Percentiles rank a stretch among this genome's conserved stretches.
These are phyloP conservation scores for Xylaria sp. DNA, from an alignment of 2,329 filamentous ascomycete genomes.

Conservation along the genomic window DNA sequence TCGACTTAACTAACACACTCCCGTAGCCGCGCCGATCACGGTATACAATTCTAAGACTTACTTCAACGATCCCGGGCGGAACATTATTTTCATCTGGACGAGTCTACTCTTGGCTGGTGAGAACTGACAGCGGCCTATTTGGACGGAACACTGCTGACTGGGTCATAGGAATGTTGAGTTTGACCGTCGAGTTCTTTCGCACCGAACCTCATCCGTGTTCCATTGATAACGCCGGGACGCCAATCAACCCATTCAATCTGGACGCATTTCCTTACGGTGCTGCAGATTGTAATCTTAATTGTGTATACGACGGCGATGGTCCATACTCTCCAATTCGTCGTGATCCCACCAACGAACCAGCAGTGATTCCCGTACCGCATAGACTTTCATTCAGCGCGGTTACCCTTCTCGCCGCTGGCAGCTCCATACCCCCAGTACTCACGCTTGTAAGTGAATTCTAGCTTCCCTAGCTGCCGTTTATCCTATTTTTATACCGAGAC, in stretches of 20 bases:
- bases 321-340: constrained; percentile 62
- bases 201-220: constrained; percentile 51
- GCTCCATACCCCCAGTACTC: constrained; percentile 68
- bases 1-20: too few relatives aligned
- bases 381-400: constrained; percentile 63
- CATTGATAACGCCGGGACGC: constrained; percentile 45
- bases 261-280: constrained; percentile 50
- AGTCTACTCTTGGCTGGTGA: constrained; percentile 63
- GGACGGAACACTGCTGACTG: background rate
- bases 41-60: constrained; percentile 67
- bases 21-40: constrained; percentile 66
- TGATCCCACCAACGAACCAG: constrained; percentile 64
- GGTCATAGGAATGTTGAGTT: constrained; percentile 58
- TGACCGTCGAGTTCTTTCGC: constrained; percentile 70
- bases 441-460: constrained; percentile 51
- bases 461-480: background rate
- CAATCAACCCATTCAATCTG: constrained; percentile 41
- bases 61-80: constrained; percentile 66
- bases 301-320: constrained; percentile 46
- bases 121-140: constrained; percentile 21
- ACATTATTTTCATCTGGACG: constrained; percentile 71
- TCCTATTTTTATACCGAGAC: too few relatives aligned
- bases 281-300: constrained; percentile 54
- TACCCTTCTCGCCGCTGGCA: constrained; percentile 66
- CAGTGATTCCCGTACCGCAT: constrained; percentile 63